These are phyloP conservation scores for Tilletia setariae DNA, from an alignment of 1,284 basidiomycete genomes.

Conservation along the genomic window DNA sequence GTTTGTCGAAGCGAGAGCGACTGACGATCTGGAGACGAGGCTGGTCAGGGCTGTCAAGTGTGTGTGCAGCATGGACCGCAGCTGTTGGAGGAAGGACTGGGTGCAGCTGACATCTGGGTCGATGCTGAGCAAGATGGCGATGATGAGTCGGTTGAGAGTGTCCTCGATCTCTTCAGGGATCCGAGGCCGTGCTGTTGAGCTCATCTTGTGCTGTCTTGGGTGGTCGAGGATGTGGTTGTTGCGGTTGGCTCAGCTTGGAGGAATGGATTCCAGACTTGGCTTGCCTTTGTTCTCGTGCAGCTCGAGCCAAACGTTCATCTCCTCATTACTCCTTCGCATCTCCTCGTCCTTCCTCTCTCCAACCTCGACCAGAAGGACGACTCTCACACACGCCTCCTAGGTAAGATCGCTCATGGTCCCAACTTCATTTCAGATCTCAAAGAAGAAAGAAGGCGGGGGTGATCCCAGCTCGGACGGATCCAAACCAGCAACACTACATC, in stretches of 20 bases:
- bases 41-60: background rate
- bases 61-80: background rate
- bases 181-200: background rate
- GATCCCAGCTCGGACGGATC: no score
- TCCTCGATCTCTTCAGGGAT: background rate
- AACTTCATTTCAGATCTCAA: background rate
- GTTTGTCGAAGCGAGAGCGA: background rate
- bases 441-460: no score
- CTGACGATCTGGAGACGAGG: background rate
- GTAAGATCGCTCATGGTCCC: background rate
- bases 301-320: no score
- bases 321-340: background rate
- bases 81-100: conserved; percentile 2
- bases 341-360: background rate
- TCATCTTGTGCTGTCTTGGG: background rate
- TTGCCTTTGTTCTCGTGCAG: no score
- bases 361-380: background rate
- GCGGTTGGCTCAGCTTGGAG: background rate
- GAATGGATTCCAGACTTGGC: no score
- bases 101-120: background rate
- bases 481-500: no score
- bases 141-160: conserved; percentile 1
- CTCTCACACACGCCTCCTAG: background rate
- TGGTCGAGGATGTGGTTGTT: background rate
- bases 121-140: conserved; percentile 8